phyloP scores from a whole-genome alignment of 202 grass and related monocot genomes.

The Eragrostis tef region DNA sequence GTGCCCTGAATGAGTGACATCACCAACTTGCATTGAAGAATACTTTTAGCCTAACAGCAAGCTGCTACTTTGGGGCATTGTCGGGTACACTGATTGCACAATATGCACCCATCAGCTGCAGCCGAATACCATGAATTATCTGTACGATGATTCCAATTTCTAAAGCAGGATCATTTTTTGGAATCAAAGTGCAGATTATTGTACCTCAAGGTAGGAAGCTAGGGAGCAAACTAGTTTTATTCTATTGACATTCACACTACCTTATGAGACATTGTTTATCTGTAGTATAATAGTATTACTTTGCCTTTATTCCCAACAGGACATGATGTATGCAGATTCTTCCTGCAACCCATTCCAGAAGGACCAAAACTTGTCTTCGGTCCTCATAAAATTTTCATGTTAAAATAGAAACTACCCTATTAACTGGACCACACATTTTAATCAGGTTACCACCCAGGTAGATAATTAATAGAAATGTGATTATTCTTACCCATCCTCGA shows the following conservation, averaged over 20 bases:
- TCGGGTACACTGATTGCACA: conserved; percentile 32
- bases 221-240: background rate
- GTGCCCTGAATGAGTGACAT: background rate
- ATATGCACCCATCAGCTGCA: conserved; percentile 39
- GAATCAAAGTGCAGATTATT: conserved; percentile 19
- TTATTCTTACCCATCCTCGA: no score
- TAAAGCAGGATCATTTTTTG: conserved; percentile 22
- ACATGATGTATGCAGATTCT: conserved; percentile 27
- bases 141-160: conserved; percentile 36
- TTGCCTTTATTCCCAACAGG: background rate
- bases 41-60: conserved; percentile 29
- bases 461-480: no score
- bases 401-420: background rate
- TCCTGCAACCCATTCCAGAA: background rate
- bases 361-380: background rate
- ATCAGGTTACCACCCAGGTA: background rate
- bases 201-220: conserved; percentile 13
- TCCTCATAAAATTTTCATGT: background rate
- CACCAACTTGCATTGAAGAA: conserved; percentile 22
- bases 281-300: background rate
- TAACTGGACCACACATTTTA: background rate
- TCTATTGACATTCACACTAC: conserved; percentile 15
- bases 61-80: conserved; percentile 24
- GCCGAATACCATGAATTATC: conserved; percentile 11
- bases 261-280: background rate